Evolutionary conservation across 768 basidiomycete species (phyloP), one percentile per base, ranked within the genome.

Genomic region (Boletus rex-veris): DNA sequence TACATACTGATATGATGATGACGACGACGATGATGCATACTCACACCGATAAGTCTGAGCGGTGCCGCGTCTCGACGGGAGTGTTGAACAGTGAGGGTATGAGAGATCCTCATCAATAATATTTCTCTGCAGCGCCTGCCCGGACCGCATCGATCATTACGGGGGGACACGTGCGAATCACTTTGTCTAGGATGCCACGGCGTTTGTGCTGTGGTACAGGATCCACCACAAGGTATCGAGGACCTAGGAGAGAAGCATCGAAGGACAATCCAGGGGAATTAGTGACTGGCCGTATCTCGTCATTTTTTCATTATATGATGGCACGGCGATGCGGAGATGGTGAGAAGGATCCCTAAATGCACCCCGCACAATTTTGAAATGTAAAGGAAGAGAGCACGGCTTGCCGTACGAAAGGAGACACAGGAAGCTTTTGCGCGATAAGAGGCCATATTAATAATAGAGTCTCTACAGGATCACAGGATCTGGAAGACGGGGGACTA

Each of bases 311-410:
- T 66, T 59, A 56, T 59, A 42, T 33, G 53, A 41, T 45, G 52
- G 50, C 48, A 64, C 54, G 62, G 62, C 46, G 49, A 38, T 62
- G 63, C 60, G 64, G 63, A 67, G 58, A 66, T 65, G 65, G 62
- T 43, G 33, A 52, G 60, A 65, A 54, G 55, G 54, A 63, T 16
- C 42, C 37, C 40, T 44, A 43, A 50, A 55, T 43, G 38, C 47
- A 37, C 46, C 36, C 33, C 43, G 51, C 38, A 5, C 2, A 48
- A 54, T 46, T 53, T 60, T 53, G 55, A 54, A 64, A 63, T 57
- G 58, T 9, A 30, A 24, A 42, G 14, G 5, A 50, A 57, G 44
- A 38, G 21, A 37, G 50, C 5, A 36, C 48, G 21, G 4, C 8
- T 37, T 55, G 55, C 59, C 54, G 56, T 56, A 59, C 55, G 19